Evolutionary conservation across 192 early-diverging fungal species (phyloP).

Genomic region (Cetraspora pellucida): DNA sequence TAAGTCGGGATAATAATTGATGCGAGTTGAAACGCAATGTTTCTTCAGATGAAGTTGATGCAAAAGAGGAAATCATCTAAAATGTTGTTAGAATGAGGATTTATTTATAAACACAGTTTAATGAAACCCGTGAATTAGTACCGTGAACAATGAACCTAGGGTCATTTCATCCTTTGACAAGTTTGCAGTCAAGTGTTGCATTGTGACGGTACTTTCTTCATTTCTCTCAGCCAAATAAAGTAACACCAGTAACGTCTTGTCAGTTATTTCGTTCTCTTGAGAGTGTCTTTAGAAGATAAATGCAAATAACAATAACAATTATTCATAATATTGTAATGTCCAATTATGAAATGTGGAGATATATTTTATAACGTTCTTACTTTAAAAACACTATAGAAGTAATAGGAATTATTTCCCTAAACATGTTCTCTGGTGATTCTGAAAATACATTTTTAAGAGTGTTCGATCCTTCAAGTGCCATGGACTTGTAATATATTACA

Average conservation of each 20-base stretch:
- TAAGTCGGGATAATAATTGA: conserved; percentile 40
- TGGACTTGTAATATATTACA: conserved; percentile 9
- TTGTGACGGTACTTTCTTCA: conserved; percentile 20
- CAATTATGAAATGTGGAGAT: background rate
- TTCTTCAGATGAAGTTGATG: conserved; percentile 44
- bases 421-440: background rate
- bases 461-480: background rate
- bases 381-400: background rate
- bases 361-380: background rate
- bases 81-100: conserved; percentile 34
- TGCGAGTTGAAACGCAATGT: conserved; percentile 47
- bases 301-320: background rate
- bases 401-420: background rate
- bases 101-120: too few relatives aligned
- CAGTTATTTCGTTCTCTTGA: background rate
- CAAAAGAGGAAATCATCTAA: conserved; percentile 45
- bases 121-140: background rate
- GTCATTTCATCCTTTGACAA: conserved; percentile 8
- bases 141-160: background rate
- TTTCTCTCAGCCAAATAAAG: conserved; percentile 17
- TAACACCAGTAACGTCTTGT: conserved; percentile 14
- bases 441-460: background rate
- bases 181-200: background rate
- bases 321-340: background rate
- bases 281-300: background rate